Evolutionary conservation across 163 green algal genomes (phyloP), one percentile per base, ranked within the genome.

Genomic region (Scenedesmus sp.): DNA sequence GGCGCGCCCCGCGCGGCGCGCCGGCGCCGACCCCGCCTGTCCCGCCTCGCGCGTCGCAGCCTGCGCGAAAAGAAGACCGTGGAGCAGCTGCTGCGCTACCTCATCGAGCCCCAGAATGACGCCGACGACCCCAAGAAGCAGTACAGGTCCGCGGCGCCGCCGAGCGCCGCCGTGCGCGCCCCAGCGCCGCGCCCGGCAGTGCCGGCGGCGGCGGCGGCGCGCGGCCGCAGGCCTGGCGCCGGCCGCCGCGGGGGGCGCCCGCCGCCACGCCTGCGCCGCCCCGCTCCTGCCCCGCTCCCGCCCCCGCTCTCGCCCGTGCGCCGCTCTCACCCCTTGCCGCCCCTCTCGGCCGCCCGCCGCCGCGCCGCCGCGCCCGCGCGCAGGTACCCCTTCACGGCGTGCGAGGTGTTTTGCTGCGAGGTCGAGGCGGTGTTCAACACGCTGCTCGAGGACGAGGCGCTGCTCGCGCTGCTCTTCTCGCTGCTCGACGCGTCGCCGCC

Each of bases 331-430:
- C 58, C 6, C 31, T 60, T 58, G 5, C 20, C 39, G 29, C 42
- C 3, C 31, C 4, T 48, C 29, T 66, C 17, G 18, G 4, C 26
- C 15, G 14, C 31, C 29, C 3, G 10, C 9, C 58, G 29, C 20
- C n/a, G 29, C 44, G 6, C 24, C 22, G 22, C 39, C 34, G 81
- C n/a, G n/a, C n/a, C n/a, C 10, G 39, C 39, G 39, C 7, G 7
- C 89, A 99, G 94, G 86, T 98, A 97, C 86, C 92, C 96, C 11
- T 99, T 97, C 77, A 91, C 94, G 0, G 90, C 96, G 3, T 99
- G 96, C 80, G 96, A 99, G 81, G 90, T 99, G 54, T 96, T 99
- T 67, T 98, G 94, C 83, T 99, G 96, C 82, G 95, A 99, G 74
- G 92, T 99, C 62, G 95, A 99, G 77, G 88, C 90, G 33, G 91